Base-by-base conservation (phyloP, 2,329 filamentous ascomycete genomes). In the Fusarium sp. region DNA sequence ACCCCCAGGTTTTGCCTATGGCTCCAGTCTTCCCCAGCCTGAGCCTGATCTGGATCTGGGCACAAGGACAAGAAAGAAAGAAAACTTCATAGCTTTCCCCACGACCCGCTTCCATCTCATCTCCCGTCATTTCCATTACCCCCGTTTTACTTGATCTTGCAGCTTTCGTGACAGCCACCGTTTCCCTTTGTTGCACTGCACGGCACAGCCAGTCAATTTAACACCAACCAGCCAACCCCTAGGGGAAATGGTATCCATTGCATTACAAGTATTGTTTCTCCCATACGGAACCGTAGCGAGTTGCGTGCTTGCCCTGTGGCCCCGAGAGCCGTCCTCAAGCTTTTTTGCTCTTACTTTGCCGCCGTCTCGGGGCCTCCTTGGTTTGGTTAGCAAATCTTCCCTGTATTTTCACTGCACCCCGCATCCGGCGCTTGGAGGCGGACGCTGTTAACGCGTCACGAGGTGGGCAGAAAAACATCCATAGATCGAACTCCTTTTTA, bases 91-190 rank as follows among this genome's bases (percentile, higher is more conserved):
- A 46, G 48, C 57, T 73, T 73, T 73, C 71, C 72, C 71, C 72
- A 70, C 51, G 67, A 49, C 57, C 63, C 63, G 60, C 73, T 61
- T 60, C 33, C 54, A 60, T 48, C 42, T 65, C 69, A 52, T 59
- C 55, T 73, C 55, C 54, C 60, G 62, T 70, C 63, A 67, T 71
- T 63, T 72, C 63, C 63, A 75, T 73, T 82, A 82, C 80, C 79
- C 79, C 79, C 79, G 76, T 76, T 77, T 82, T 82, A 82, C 81
- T 77, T 82, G 77, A 81, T 82, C 73, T 76, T 79, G 78, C 78
- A 78, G 75, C 69, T 71, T 63, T 73, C 74, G 66, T 67, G 71
- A 75, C 73, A 76, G 73, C 76, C 76, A 77, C 75, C 69, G 63
- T 63, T 65, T 66, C 74, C 64, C 63, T 65, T 69, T 66, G 58